Conservation (phyloP, 768 basidiomycete species). For the Mycena amicta region DNA sequence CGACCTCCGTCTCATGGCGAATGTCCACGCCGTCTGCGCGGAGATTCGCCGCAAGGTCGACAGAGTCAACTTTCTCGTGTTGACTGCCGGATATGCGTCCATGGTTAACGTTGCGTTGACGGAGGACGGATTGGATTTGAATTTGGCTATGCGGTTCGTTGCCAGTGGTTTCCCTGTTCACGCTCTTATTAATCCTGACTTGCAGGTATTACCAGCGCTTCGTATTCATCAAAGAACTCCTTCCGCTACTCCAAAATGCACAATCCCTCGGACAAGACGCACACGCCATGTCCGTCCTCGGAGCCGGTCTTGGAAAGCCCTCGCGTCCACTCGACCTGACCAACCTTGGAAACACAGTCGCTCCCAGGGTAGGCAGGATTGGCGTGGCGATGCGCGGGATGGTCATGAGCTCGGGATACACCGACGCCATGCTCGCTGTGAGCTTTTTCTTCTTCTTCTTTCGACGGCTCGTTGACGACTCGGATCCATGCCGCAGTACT, state of each 20-base stretch:
- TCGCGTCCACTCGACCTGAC: constrained; percentile 33
- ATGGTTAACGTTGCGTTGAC: constrained; percentile 33
- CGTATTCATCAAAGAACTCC: constrained; percentile 35
- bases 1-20: constrained; percentile 37
- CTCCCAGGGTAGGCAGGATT: constrained; percentile 14
- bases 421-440: constrained; percentile 35
- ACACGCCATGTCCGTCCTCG: constrained; percentile 34
- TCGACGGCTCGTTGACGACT: background rate
- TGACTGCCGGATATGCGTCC: constrained; percentile 30
- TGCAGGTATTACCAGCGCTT: constrained; percentile 33
- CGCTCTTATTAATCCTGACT: background rate
- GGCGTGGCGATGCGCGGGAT: constrained; percentile 17
- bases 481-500: constrained; percentile 21
- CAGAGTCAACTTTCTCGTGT: constrained; percentile 35
- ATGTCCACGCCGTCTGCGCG: constrained; percentile 29
- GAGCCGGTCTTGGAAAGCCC: constrained; percentile 24
- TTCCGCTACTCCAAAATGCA: constrained; percentile 33
- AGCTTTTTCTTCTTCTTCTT: background rate
- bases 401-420: constrained; percentile 23
- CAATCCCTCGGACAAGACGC: constrained; percentile 37
- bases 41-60: constrained; percentile 28
- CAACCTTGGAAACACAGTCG: constrained; percentile 29
- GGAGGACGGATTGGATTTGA: constrained; percentile 36
- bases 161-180: background rate
- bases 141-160: constrained; percentile 29